Evolutionary conservation across 108 stramenopile genomes (phyloP).

Genomic region (Cyclotella sp.): DNA sequence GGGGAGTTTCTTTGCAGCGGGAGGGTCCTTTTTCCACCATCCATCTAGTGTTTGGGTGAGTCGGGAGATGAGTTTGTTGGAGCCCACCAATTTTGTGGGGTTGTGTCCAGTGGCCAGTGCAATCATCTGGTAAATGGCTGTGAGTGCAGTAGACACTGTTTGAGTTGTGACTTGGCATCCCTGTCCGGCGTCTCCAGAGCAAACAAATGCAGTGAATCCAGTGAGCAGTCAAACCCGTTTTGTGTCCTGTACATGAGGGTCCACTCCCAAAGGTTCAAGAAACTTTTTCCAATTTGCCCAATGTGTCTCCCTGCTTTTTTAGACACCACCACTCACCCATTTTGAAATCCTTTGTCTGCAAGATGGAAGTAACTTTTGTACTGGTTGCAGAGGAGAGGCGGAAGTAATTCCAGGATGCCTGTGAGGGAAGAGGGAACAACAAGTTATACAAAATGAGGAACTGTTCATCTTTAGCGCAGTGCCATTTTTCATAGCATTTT

Average conservation of each 20-base stretch:
- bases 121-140: too few relatives aligned
- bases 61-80: background rate
- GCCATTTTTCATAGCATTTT: conserved; percentile 42
- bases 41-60: background rate
- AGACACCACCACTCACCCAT: conserved; percentile 25
- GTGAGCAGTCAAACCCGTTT: background rate
- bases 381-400: background rate
- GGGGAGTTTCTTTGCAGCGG: background rate
- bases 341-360: conserved; percentile 6
- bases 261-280: too few relatives aligned
- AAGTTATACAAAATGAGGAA: conserved; percentile 11
- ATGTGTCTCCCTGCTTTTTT: conserved; percentile 1
- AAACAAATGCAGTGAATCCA: background rate
- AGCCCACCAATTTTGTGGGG: too few relatives aligned
- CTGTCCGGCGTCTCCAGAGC: background rate
- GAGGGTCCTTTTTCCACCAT: background rate
- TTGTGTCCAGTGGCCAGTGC: too few relatives aligned
- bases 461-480: conserved; percentile 1
- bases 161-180: too few relatives aligned
- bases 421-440: conserved; percentile 15
- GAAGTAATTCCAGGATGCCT: conserved; percentile 33
- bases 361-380: conserved; percentile 5
- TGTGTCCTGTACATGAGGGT: background rate
- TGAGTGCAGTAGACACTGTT: too few relatives aligned
- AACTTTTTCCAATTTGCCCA: too few relatives aligned